Percentiles rank a stretch among this genome's conserved stretches.
Evolutionary conservation across 768 basidiomycete species (phyloP).

Genomic region (Albatrellus ellisii): DNA sequence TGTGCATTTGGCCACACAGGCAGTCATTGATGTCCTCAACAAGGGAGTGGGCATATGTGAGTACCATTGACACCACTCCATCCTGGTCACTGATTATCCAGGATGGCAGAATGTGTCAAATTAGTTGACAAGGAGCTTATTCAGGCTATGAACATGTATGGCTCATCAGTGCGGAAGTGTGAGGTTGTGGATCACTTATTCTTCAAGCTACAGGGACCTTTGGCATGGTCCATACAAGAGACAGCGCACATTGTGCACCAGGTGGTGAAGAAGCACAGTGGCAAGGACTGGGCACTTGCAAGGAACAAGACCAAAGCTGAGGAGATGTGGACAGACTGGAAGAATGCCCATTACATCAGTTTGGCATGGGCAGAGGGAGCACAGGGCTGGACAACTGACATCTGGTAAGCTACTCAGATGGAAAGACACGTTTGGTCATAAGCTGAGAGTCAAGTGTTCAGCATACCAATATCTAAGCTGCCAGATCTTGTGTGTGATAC

Average conservation of each 20-base stretch:
- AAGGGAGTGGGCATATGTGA: constrained; percentile 64
- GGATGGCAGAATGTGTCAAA: constrained; percentile 75
- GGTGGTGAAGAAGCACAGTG: constrained; percentile 52
- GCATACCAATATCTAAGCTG: constrained; percentile 51
- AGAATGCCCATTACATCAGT: constrained; percentile 47
- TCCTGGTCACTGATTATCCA: no score
- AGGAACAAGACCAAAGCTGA: constrained; percentile 48
- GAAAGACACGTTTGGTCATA: not conserved
- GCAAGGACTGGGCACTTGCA: constrained; percentile 54
- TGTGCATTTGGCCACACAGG: constrained; percentile 60
- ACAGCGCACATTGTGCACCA: constrained; percentile 44
- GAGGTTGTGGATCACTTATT: constrained; percentile 48
- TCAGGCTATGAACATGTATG: constrained; percentile 43
- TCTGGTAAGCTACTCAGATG: constrained; percentile 34
- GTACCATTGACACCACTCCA: no score
- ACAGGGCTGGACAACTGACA: constrained; percentile 61
- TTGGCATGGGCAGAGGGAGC: constrained; percentile 39
- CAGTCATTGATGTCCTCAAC: constrained; percentile 60
- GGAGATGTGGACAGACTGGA: constrained; percentile 63
- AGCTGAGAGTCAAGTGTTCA: constrained; percentile 10
- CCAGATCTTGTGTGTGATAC: constrained; percentile 57
- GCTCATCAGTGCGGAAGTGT: constrained; percentile 22
- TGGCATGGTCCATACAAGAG: constrained; percentile 42
- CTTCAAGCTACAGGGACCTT: constrained; percentile 78
- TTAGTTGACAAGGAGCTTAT: constrained; percentile 65